These are phyloP conservation scores for Pisolithus albus DNA, from an alignment of 768 basidiomycete species.

Conservation along the genomic window DNA sequence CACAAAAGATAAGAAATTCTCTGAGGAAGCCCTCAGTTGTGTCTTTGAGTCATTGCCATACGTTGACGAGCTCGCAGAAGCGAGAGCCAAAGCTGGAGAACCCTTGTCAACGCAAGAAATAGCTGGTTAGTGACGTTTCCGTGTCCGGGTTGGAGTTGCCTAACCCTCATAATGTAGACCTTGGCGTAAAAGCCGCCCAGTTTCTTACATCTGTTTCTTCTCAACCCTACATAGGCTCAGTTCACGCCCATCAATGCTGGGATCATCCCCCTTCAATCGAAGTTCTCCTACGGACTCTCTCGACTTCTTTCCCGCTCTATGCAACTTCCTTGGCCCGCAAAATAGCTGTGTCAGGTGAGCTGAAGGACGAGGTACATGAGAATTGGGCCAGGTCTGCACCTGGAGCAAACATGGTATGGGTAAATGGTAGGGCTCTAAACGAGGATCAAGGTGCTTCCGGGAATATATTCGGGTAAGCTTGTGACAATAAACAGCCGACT, in stretches of 20 bases:
- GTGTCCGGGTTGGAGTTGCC: background rate
- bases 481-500: background rate
- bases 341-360: slow-evolving; percentile 42
- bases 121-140: slow-evolving; percentile 32
- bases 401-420: slow-evolving; percentile 60
- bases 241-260: slow-evolving; percentile 15
- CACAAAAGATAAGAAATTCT: slow-evolving; percentile 5
- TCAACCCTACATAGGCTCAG: slow-evolving; percentile 38
- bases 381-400: slow-evolving; percentile 49
- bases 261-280: slow-evolving; percentile 11
- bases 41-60: slow-evolving; percentile 27
- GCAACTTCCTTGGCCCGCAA: slow-evolving; percentile 67
- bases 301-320: slow-evolving; percentile 89
- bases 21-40: slow-evolving; percentile 17
- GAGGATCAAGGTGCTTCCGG: slow-evolving; percentile 59
- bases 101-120: slow-evolving; percentile 51
- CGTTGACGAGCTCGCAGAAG: slow-evolving; percentile 23
- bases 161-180: slow-evolving; percentile 29
- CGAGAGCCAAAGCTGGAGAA: slow-evolving; percentile 32
- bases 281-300: slow-evolving; percentile 49
- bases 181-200: slow-evolving; percentile 71
- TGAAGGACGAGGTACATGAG: slow-evolving; percentile 48
- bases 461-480: slow-evolving; percentile 44
- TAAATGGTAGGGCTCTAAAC: slow-evolving; percentile 66
- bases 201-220: slow-evolving; percentile 56